Evolutionary conservation across 2,329 filamentous ascomycete species (phyloP).

Genomic region (Claviceps africana): DNA sequence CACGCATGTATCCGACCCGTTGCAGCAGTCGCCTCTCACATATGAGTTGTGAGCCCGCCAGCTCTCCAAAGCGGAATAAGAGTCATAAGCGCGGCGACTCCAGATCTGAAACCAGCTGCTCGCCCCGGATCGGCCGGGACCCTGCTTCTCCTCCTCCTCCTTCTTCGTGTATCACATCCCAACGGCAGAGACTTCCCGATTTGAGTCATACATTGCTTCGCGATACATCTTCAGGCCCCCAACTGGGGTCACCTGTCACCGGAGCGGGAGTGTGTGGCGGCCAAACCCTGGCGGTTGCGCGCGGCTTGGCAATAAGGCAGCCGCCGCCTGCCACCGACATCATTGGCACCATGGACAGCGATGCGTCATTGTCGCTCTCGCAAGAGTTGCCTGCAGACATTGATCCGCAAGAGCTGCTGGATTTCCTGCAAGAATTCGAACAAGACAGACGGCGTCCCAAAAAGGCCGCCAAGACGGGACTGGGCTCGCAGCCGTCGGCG

Average conservation of each 20-base stretch:
- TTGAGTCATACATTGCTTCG: neutral
- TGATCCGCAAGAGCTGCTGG: slow-evolving; percentile 5
- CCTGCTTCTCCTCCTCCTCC: neutral
- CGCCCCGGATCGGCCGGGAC: neutral
- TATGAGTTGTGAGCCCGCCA: neutral
- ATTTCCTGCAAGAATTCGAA: slow-evolving; percentile 3
- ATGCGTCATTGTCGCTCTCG: neutral
- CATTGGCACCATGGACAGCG: neutral
- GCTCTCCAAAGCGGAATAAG: neutral
- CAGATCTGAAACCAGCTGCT: neutral
- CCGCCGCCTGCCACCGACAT: neutral
- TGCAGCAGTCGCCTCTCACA: neutral
- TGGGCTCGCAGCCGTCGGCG: neutral
- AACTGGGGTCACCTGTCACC: neutral
- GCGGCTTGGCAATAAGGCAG: neutral
- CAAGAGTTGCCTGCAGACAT: neutral
- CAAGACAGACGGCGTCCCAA: neutral
- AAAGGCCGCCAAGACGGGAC: neutral
- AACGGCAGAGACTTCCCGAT: neutral
- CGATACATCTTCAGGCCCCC: neutral
- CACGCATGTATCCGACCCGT: neutral
- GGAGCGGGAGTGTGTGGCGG: neutral
- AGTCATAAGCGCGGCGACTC: neutral
- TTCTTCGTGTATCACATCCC: neutral
- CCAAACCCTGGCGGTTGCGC: neutral